A percentile compares a stretch with the other conserved stretches of the same genome.
phyloP scores from a whole-genome alignment of 169 alveolate genomes.

The Hepatocystis sp. region DNA sequence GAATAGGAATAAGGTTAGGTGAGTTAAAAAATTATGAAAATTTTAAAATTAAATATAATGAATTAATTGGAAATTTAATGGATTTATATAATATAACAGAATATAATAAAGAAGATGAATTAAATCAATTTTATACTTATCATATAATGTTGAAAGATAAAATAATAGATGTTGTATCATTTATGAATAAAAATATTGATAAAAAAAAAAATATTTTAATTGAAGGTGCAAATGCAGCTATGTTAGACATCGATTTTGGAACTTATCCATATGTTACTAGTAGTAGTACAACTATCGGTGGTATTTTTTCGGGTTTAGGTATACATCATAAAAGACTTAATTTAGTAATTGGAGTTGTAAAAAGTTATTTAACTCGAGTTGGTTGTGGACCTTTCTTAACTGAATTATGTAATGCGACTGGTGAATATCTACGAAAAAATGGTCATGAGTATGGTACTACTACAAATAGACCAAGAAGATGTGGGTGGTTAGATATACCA shows the following conservation, averaged over 20 bases:
- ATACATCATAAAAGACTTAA: constrained; percentile 75
- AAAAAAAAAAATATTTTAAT: constrained; percentile 78
- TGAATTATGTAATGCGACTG: constrained; percentile 87
- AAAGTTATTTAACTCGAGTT: constrained; percentile 97
- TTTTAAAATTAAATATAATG: constrained; percentile 80
- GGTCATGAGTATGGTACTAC: constrained; percentile 97
- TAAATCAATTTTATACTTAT: constrained; percentile 82
- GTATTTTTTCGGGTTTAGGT: constrained; percentile 82
- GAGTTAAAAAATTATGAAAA: constrained; percentile 85
- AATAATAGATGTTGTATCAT: constrained; percentile 87
- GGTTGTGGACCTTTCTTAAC: constrained; percentile 98
- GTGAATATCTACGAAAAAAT: constrained; percentile 85
- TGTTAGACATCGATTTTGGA: constrained; percentile 83
- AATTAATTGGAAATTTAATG: constrained; percentile 76
- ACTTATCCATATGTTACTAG: constrained; percentile 87
- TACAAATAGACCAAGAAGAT: constrained; percentile 96
- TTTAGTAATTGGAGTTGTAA: constrained; percentile 90
- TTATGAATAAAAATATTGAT: constrained; percentile 82
- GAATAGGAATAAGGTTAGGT: constrained; percentile 93
- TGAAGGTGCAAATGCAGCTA: constrained; percentile 86
- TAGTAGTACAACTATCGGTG: constrained; percentile 82
- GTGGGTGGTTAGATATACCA: constrained; percentile 98
- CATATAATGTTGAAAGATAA: constrained; percentile 85
- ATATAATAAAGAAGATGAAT: constrained; percentile 83
- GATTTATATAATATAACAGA: constrained; percentile 80